phyloP scores from a whole-genome alignment of 306 rosid species.

The Fragaria iinumae region DNA sequence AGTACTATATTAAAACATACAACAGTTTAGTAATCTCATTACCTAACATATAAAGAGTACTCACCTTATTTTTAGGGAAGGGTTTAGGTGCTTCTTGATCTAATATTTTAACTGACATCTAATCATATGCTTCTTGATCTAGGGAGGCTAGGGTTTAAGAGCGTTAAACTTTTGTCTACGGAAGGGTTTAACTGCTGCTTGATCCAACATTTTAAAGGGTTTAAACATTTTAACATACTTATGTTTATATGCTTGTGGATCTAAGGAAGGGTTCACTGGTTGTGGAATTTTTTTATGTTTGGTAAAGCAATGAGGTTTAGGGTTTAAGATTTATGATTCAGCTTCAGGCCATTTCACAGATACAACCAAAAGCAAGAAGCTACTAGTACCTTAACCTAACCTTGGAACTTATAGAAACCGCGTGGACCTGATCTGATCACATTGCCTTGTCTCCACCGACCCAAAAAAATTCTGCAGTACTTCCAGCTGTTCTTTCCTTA shows the following conservation, averaged over 20 bases:
- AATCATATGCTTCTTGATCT: too few relatives aligned
- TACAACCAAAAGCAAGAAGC: conserved; percentile 29
- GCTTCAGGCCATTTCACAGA: background rate
- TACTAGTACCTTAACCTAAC: background rate
- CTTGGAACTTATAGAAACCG: conserved; percentile 25
- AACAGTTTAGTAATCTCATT: too few relatives aligned
- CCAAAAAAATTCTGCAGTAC: background rate
- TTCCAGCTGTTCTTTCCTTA: conserved; percentile 24
- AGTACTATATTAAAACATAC: too few relatives aligned
- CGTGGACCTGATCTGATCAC: conserved; percentile 28
- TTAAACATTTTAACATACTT: background rate
- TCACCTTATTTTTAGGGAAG: background rate
- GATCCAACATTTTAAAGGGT: background rate
- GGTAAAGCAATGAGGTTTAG: background rate
- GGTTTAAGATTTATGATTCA: background rate
- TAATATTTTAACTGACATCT: too few relatives aligned
- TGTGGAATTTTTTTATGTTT: background rate
- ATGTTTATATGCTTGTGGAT: background rate
- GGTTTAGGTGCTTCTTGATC: background rate
- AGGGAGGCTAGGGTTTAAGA: too few relatives aligned
- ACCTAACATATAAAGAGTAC: background rate
- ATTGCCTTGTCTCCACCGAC: conserved; percentile 11
- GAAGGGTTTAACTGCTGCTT: background rate
- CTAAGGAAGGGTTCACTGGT: background rate
- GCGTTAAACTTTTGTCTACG: background rate